Conservation (phyloP, 2,329 filamentous ascomycete species). For the Fusarium mundagurra region DNA sequence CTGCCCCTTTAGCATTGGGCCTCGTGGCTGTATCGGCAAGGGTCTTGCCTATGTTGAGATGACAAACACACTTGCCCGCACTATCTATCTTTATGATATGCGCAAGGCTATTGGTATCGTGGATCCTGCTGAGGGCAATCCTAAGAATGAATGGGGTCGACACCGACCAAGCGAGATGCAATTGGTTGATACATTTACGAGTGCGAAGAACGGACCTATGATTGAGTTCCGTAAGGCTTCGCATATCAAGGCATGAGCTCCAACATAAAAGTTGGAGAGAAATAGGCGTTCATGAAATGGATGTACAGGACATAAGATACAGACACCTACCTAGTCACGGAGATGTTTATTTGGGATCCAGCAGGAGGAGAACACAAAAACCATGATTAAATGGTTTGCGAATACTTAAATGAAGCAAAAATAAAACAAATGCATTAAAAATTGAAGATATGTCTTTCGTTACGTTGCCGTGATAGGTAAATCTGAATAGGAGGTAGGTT, state of each 20-base stretch:
- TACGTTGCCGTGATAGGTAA: too few relatives aligned
- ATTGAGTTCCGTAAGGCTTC: slow-evolving; percentile 64
- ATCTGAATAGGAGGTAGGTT: not conserved
- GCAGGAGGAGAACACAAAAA: not conserved
- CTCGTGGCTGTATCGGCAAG: slow-evolving; percentile 78
- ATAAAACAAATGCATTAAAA: not conserved
- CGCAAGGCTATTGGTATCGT: slow-evolving; percentile 58
- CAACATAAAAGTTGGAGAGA: not conserved
- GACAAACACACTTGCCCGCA: slow-evolving; percentile 68
- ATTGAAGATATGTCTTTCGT: not conserved
- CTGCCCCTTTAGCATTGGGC: slow-evolving; percentile 77
- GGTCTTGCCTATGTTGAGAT: slow-evolving; percentile 74
- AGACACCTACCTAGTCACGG: not conserved
- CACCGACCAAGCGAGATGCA: slow-evolving; percentile 71
- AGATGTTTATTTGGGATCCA: not conserved
- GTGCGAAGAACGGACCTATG: slow-evolving; percentile 75
- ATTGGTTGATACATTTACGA: slow-evolving; percentile 77
- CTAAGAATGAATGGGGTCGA: slow-evolving; percentile 62
- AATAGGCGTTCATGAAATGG: not conserved
- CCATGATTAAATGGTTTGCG: not conserved
- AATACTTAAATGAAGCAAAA: not conserved
- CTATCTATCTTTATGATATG: slow-evolving; percentile 71
- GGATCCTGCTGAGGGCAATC: slow-evolving; percentile 63
- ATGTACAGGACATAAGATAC: not conserved
- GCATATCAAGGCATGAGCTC: slow-evolving; percentile 10